These are phyloP conservation scores for Brettanomyces custersianus DNA, from an alignment of 805 yeast species.

Conservation along the genomic window DNA sequence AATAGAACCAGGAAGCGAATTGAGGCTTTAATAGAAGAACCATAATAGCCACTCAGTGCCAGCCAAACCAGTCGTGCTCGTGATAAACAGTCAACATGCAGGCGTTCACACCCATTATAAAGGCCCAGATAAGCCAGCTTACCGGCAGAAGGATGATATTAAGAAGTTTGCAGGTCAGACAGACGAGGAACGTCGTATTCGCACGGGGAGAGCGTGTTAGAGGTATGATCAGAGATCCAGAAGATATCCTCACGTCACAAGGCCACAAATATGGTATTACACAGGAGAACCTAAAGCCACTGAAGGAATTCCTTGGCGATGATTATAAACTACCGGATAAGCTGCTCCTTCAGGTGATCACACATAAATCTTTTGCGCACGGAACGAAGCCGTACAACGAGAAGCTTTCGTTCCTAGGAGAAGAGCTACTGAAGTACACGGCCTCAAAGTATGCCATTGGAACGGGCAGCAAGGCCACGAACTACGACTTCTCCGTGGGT, in stretches of 20 bases:
- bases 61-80: no score
- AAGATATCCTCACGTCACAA: constrained; percentile 41
- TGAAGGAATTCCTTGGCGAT: constrained; percentile 36
- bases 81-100: no score
- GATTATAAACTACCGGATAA: constrained; percentile 41
- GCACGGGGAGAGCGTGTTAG: constrained; percentile 50
- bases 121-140: no score
- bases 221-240: constrained; percentile 66
- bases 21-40: no score
- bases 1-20: no score
- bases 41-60: no score
- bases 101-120: no score
- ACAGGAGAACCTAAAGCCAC: constrained; percentile 37
- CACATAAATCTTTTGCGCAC: constrained; percentile 93
- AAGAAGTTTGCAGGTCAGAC: not conserved
- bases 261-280: constrained; percentile 48
- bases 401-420: constrained; percentile 66
- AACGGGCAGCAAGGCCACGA: constrained; percentile 11
- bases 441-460: constrained; percentile 34
- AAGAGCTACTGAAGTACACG: constrained; percentile 45
- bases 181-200: constrained; percentile 25
- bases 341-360: constrained; percentile 68
- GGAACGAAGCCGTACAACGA: constrained; percentile 88
- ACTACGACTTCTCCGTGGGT: constrained; percentile 30
- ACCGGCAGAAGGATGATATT: not conserved